A percentile compares a stretch with the other conserved stretches of the same genome.
These are phyloP conservation scores for Onygena corvina DNA, from an alignment of 2,329 filamentous ascomycete genomes.

Conservation along the genomic window DNA sequence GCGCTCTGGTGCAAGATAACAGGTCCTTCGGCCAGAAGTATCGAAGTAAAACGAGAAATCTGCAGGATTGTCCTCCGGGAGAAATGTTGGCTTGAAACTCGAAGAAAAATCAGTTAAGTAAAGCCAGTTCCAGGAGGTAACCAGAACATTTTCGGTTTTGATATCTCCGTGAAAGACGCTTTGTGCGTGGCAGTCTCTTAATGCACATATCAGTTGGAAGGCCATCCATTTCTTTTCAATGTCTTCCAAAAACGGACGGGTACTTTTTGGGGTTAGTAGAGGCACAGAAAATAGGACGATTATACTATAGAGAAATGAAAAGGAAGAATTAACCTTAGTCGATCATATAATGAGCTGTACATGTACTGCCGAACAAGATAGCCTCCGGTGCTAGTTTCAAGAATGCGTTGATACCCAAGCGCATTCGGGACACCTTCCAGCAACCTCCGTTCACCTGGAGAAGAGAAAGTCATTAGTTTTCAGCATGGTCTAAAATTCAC, in stretches of 20 bases:
- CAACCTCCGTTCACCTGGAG: conserved; percentile 60
- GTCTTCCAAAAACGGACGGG: conserved; percentile 87
- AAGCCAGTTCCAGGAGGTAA: conserved; percentile 99
- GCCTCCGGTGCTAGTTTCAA: conserved; percentile 83
- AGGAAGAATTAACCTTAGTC: conserved; percentile 47
- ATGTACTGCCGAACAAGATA: conserved; percentile 91
- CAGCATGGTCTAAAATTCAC: conserved; percentile 18
- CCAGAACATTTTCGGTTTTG: conserved; percentile 92
- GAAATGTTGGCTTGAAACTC: conserved; percentile 81
- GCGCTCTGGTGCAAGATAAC: conserved; percentile 87
- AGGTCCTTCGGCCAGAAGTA: conserved; percentile 77
- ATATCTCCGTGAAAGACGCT: conserved; percentile 96
- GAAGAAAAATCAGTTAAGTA: conserved; percentile 97
- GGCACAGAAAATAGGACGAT: neutral
- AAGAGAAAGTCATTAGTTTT: neutral
- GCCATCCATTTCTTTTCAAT: conserved; percentile 99
- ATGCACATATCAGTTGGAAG: conserved; percentile 82
- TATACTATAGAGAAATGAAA: neutral
- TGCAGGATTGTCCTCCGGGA: conserved; percentile 92
- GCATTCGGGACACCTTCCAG: conserved; percentile 82
- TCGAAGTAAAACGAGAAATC: conserved; percentile 99
- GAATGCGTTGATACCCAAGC: conserved; percentile 73
- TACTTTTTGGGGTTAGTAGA: conserved; percentile 45
- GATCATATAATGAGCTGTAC: conserved; percentile 93
- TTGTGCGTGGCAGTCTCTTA: conserved; percentile 79